phyloP scores from a whole-genome alignment of 441 rosid genomes.

The Adansonia rubrostipa region DNA sequence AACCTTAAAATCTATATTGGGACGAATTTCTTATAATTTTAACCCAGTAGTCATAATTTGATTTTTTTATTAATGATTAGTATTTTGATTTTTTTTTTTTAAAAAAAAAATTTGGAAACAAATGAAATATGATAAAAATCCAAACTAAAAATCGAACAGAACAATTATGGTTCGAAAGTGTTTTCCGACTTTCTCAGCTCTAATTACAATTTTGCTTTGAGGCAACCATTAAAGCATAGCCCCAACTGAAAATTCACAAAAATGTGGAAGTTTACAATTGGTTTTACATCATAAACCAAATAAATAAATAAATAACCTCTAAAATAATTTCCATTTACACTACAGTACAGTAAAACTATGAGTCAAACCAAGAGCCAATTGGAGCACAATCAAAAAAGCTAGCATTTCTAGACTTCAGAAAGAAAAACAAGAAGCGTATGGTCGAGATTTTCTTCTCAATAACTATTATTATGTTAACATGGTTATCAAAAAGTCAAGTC shows the following conservation, averaged over 20 bases:
- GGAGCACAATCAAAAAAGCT: neutral
- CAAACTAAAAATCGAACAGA: too few relatives aligned
- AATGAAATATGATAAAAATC: too few relatives aligned
- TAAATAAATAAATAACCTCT: neutral
- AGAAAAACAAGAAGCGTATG: neutral
- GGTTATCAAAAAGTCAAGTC: slow-evolving; percentile 2
- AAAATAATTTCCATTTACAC: neutral
- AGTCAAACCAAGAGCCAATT: neutral
- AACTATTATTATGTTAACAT: neutral
- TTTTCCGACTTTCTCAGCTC: neutral
- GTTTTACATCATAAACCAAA: too few relatives aligned
- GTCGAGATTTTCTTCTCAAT: neutral
- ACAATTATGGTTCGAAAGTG: too few relatives aligned
- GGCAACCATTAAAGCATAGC: too few relatives aligned
- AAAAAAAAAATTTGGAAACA: too few relatives aligned
- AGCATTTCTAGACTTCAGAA: neutral
- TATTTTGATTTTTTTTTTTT: too few relatives aligned
- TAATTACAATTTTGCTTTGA: too few relatives aligned
- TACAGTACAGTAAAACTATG: neutral
- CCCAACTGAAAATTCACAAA: neutral
- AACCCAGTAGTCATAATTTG: too few relatives aligned
- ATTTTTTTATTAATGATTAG: too few relatives aligned
- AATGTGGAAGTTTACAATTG: neutral
- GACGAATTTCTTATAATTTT: too few relatives aligned
- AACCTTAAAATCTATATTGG: too few relatives aligned